Evolutionary conservation across 345 rosid genomes (phyloP).

Genomic region (Eutrema japonicum): DNA sequence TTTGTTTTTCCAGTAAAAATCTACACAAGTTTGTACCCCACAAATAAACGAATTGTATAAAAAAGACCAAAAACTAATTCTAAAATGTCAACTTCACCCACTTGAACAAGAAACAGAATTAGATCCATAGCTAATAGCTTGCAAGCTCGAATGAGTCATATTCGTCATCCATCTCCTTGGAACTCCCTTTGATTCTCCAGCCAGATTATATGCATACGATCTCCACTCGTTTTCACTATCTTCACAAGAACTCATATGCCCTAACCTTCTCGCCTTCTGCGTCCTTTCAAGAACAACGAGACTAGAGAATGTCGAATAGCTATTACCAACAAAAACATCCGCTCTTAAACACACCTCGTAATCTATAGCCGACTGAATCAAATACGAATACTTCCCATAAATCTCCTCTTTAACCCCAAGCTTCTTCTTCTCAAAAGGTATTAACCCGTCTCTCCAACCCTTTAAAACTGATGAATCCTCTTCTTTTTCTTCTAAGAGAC

Average conservation of each 20-base stretch:
- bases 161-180: conserved; percentile 87
- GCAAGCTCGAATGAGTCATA: conserved; percentile 77
- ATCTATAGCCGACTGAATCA: conserved; percentile 93
- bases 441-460: conserved; percentile 79
- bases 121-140: conserved; percentile 87
- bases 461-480: conserved; percentile 63
- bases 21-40: conserved; percentile 27
- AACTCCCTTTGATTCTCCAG: conserved; percentile 58
- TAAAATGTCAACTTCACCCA: conserved; percentile 18
- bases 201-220: conserved; percentile 82
- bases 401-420: conserved; percentile 67
- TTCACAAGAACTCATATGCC: conserved; percentile 59
- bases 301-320: conserved; percentile 95
- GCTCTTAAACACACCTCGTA: conserved; percentile 92
- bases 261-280: conserved; percentile 69
- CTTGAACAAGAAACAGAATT: conserved; percentile 67
- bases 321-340: conserved; percentile 89
- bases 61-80: conserved; percentile 9
- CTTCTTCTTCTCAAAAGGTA: conserved; percentile 86
- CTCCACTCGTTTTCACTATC: conserved; percentile 66
- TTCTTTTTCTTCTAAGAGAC: conserved; percentile 57
- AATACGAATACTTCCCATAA: conserved; percentile 78
- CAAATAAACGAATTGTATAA: conserved; percentile 40
- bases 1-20: neutral
- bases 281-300: conserved; percentile 89